These are phyloP conservation scores for Aspergillus amoenus DNA, from an alignment of 2,329 filamentous ascomycete genomes.

Conservation along the genomic window DNA sequence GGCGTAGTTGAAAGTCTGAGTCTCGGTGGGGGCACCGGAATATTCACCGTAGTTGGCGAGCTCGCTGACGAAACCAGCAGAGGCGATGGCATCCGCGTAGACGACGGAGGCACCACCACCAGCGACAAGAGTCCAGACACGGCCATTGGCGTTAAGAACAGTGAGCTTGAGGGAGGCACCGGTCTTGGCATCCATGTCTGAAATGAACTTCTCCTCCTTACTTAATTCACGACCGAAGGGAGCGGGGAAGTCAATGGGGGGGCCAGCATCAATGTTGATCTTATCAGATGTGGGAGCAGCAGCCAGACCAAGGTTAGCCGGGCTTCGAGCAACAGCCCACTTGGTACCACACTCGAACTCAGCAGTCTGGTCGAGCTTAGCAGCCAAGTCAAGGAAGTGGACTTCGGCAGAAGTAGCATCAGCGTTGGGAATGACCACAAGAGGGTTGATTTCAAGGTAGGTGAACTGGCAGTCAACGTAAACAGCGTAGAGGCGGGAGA, in stretches of 20 bases:
- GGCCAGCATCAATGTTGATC: conserved; percentile 91
- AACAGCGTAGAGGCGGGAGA: conserved; percentile 95
- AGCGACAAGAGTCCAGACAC: conserved; percentile 97
- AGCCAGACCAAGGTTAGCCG: conserved; percentile 81
- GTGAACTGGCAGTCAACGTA: conserved; percentile 99
- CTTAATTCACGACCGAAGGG: conserved; percentile 97
- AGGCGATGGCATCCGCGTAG: conserved; percentile 98
- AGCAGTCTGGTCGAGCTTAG: conserved; percentile 98
- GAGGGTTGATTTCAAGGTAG: conserved; percentile 99
- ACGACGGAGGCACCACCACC: conserved; percentile 99
- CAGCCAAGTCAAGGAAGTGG: conserved; percentile 96
- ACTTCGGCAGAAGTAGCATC: conserved; percentile 90
- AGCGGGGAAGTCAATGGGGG: conserved; percentile 98
- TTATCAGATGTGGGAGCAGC: conserved; percentile 66
- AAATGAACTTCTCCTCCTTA: conserved; percentile 99
- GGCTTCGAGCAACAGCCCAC: conserved; percentile 94
- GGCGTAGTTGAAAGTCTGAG: conserved; percentile 98
- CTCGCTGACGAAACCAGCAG: conserved; percentile 89
- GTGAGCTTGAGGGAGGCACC: conserved; percentile 98
- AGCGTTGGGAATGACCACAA: conserved; percentile 95
- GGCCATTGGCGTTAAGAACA: conserved; percentile 85
- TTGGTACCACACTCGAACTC: conserved; percentile 99
- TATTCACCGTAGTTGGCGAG: conserved; percentile 99
- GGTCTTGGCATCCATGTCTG: conserved; percentile 98
- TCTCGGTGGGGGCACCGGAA: conserved; percentile 97